Evolutionary conservation across 345 rosid genomes (phyloP), one percentile per base, ranked within the genome.

Genomic region (Cardamine occulta): DNA sequence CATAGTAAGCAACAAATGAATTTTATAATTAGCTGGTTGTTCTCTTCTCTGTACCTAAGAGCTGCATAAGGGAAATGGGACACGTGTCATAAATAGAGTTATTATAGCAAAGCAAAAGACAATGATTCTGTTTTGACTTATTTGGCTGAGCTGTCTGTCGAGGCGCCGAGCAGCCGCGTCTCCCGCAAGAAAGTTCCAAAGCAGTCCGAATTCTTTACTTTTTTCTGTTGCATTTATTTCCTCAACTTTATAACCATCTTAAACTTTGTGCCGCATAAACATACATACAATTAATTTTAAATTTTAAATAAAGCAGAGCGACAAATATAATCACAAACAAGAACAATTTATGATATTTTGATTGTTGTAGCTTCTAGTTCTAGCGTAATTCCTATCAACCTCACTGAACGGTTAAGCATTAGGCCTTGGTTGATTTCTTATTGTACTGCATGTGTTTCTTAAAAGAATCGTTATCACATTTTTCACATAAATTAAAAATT

Each of bases 101-200:
- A 5, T 1, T 5, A 44, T 2, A n/a, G 40, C 3, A 10, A 55
- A 17, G 52, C 52, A 17, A 47, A 45, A 65, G 48, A 64, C 65
- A 75, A 75, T 67, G 73, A 75, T 67, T 75, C 79, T 59, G 42
- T 18, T 58, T 74, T 74, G 63, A 63, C 70, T 63, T 65, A 5
- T 8, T 19, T 52, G 73, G 18, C 73, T 67, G 68, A 75, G 68
- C 62, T 75, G 79, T 75, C 39, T 67, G 17, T 37, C 5, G 35
- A 67, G 54, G 79, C 44, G 79, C 54, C 79, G 79, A 67, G 79
- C 42, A 28, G 79, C 79, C 79, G 79, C 79, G 68, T 67, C 79
- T 58, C 67, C 18, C 19, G 49, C 48, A 57, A 32, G 49, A 74
- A 75, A 67, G 67, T 75, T 58, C 67, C 79, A 58, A 74, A 54